A percentile compares a stretch with the other conserved stretches of the same genome.
phyloP scores from a whole-genome alignment of 2,329 filamentous ascomycete genomes.

The Fusarium sp. region DNA sequence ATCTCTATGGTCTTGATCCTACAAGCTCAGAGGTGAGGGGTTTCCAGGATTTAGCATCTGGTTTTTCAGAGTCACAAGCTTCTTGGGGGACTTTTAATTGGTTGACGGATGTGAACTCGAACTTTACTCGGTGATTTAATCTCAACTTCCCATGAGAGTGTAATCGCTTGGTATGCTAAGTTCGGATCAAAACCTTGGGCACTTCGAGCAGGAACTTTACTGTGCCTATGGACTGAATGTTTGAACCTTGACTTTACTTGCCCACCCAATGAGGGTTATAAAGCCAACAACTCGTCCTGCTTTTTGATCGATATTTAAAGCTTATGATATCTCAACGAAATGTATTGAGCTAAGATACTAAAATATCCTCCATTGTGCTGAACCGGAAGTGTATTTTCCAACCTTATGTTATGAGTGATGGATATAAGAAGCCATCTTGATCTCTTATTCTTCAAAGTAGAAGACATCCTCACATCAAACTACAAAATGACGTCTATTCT shows the following conservation, averaged over 20 bases:
- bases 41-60: not conserved
- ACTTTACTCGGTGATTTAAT: not conserved
- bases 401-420: too few species aligned
- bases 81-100: not conserved
- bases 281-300: not conserved
- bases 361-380: too few species aligned
- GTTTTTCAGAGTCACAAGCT: accelerated
- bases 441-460: too few species aligned
- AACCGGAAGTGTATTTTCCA: too few species aligned
- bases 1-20: not conserved
- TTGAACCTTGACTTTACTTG: not conserved
- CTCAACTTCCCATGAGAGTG: not conserved
- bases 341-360: too few species aligned
- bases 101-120: not conserved
- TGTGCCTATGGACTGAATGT: too few species aligned
- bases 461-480: too few species aligned
- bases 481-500: too few species aligned
- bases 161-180: not conserved
- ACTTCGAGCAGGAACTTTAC: not conserved
- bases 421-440: too few species aligned
- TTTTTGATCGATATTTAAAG: too few species aligned
- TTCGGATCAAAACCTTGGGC: not conserved
- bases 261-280: not conserved
- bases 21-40: not conserved
- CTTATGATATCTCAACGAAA: too few species aligned